phyloP scores from a whole-genome alignment of 2,329 filamentous ascomycete genomes.

The Colletotrichum horii region DNA sequence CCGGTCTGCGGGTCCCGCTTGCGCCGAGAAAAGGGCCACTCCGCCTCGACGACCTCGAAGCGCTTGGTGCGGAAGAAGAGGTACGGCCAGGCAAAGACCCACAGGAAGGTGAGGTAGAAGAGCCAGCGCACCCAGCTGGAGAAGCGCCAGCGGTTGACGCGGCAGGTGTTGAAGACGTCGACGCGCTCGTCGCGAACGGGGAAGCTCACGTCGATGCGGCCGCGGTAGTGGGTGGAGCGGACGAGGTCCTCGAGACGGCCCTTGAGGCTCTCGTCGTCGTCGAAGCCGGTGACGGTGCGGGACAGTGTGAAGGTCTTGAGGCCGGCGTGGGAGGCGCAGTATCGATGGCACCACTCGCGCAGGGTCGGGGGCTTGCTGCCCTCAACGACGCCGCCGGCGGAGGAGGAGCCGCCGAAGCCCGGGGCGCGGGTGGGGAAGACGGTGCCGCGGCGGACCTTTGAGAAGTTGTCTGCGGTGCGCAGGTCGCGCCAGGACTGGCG shows the following conservation, averaged over 20 bases:
- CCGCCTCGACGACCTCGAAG: slow-evolving; percentile 66
- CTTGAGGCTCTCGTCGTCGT: slow-evolving; percentile 55
- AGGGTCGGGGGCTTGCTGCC: slow-evolving; percentile 13
- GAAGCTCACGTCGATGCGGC: slow-evolving; percentile 63
- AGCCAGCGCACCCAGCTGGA: slow-evolving; percentile 67
- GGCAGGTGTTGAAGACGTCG: slow-evolving; percentile 68
- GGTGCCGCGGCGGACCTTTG: slow-evolving; percentile 70
- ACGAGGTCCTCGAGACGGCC: slow-evolving; percentile 61
- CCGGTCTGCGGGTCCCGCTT: slow-evolving; percentile 7
- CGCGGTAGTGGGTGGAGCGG: slow-evolving; percentile 70
- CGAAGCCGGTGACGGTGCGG: slow-evolving; percentile 63
- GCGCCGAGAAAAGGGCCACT: slow-evolving; percentile 61
- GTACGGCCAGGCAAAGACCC: slow-evolving; percentile 74
- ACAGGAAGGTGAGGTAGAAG: slow-evolving; percentile 70
- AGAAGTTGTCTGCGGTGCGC: slow-evolving; percentile 60
- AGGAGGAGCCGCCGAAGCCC: slow-evolving; percentile 36
- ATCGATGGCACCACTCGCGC: slow-evolving; percentile 71
- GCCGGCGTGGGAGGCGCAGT: slow-evolving; percentile 60
- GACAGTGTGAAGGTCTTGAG: slow-evolving; percentile 62
- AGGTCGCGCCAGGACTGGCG: slow-evolving; percentile 47
- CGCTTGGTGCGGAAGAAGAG: slow-evolving; percentile 71
- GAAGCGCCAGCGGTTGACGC: slow-evolving; percentile 68
- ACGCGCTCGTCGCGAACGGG: slow-evolving; percentile 61
- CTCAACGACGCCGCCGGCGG: neutral
- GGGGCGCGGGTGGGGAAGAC: slow-evolving; percentile 58